Evolutionary conservation across 768 basidiomycete species (phyloP).

Genomic region (Psilocybe cyanescens): DNA sequence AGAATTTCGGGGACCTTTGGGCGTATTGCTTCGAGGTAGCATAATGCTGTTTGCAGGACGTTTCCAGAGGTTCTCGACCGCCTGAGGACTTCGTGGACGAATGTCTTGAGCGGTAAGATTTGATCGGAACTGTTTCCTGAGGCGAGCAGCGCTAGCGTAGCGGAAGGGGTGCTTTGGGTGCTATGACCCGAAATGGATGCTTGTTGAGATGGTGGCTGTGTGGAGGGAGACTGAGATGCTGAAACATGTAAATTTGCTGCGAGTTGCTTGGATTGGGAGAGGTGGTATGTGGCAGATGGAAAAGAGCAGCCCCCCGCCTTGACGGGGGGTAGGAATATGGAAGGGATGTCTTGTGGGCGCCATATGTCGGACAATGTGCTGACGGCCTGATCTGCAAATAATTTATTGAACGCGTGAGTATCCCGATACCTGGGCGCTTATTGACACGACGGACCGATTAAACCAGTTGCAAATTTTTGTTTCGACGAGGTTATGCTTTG

Average conservation of each 20-base stretch:
- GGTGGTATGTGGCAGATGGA: background rate
- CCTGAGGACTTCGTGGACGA: slow-evolving; percentile 88
- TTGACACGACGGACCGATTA: slow-evolving; percentile 63
- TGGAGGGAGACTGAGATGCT: slow-evolving; percentile 21
- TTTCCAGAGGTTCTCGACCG: slow-evolving; percentile 84
- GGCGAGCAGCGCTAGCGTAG: slow-evolving; percentile 20
- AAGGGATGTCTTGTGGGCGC: slow-evolving; percentile 76
- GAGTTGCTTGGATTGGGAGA: slow-evolving; percentile 2
- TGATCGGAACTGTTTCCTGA: slow-evolving; percentile 28
- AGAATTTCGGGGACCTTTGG: slow-evolving; percentile 68
- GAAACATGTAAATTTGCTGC: slow-evolving; percentile 16
- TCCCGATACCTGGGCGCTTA: background rate
- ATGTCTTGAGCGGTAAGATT: slow-evolving; percentile 67
- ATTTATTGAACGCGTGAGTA: background rate
- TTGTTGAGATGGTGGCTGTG: slow-evolving; percentile 3
- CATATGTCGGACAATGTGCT: slow-evolving; percentile 80
- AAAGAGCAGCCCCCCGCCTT: slow-evolving; percentile 10
- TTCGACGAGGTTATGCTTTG: slow-evolving; percentile 44
- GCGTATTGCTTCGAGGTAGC: slow-evolving; percentile 87
- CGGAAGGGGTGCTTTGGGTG: background rate
- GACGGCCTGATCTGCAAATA: slow-evolving; percentile 70
- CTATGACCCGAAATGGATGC: slow-evolving; percentile 4
- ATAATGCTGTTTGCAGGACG: slow-evolving; percentile 85
- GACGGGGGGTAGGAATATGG: slow-evolving; percentile 38
- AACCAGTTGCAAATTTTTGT: slow-evolving; percentile 67